Conservation (phyloP, 768 basidiomycete species). For the Agrocybe praecox region DNA sequence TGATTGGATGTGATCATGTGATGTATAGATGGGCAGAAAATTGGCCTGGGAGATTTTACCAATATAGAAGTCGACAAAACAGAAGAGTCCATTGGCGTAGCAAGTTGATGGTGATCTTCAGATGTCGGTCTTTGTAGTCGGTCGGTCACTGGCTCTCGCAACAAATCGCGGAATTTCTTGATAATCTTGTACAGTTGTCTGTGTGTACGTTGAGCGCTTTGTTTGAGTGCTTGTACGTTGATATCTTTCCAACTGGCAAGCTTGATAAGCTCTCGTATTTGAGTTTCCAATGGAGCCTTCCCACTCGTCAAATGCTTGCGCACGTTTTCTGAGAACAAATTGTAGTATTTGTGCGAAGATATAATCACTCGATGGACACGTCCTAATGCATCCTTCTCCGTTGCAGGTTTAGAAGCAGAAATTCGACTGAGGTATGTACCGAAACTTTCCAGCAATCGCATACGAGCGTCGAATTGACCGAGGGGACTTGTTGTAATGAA, state of each 20-base stretch:
- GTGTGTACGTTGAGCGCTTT: constrained; percentile 90
- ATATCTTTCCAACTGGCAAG: constrained; percentile 98
- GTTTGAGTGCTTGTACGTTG: constrained; percentile 91
- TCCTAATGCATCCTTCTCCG: constrained; percentile 35
- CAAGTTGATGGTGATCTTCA: constrained; percentile 35
- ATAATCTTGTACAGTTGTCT: constrained; percentile 89
- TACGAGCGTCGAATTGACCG: constrained; percentile 77
- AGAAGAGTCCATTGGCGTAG: constrained; percentile 9
- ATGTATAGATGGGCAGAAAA: not conserved
- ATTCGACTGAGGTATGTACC: constrained; percentile 47
- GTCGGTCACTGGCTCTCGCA: constrained; percentile 70
- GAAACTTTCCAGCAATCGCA: constrained; percentile 73
- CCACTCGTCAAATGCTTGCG: constrained; percentile 53
- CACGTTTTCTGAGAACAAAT: constrained; percentile 57
- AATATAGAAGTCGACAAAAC: constrained; percentile 10
- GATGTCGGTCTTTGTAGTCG: constrained; percentile 39
- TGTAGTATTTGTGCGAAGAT: constrained; percentile 63
- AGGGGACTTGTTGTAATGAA: constrained; percentile 78
- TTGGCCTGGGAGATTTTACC: constrained; percentile 1
- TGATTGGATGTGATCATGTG: constrained; percentile 28
- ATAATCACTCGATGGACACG: constrained; percentile 62
- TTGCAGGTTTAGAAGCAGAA: constrained; percentile 27
- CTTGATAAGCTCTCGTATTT: constrained; percentile 85
- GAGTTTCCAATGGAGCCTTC: constrained; percentile 69
- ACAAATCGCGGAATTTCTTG: constrained; percentile 87